Percentiles rank a stretch among this genome's conserved stretches.
Conservation (phyloP, 148 eudicot genomes). For the Spergularia bocconei region DNA sequence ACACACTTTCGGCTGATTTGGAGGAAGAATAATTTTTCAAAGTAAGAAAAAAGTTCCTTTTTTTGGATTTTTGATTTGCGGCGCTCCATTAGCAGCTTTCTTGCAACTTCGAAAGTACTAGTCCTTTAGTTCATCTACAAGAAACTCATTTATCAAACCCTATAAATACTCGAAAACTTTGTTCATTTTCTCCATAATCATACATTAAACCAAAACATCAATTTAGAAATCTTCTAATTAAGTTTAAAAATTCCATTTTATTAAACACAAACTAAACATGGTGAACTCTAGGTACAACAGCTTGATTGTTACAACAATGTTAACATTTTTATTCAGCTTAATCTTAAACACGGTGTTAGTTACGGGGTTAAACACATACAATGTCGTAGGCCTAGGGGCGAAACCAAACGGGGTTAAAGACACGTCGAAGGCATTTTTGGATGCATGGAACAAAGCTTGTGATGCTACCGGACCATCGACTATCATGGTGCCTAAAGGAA, state of each 20-base stretch:
- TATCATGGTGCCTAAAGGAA: slow-evolving; percentile 45
- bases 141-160: slow-evolving; percentile 4
- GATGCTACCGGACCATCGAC: slow-evolving; percentile 22
- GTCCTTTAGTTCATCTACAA: neutral
- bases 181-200: neutral
- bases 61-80: neutral
- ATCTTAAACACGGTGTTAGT: neutral
- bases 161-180: neutral
- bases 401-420: slow-evolving; percentile 31
- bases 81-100: neutral
- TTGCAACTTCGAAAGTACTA: neutral
- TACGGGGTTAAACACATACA: slow-evolving; percentile 14
- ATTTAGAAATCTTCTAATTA: neutral
- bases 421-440: slow-evolving; percentile 29
- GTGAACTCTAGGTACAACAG: neutral
- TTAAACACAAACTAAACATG: neutral
- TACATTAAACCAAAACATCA: neutral
- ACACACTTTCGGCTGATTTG: too few species aligned
- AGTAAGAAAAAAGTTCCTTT: too few species aligned
- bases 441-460: slow-evolving; percentile 55
- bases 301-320: neutral
- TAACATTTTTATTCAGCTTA: neutral
- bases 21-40: too few species aligned
- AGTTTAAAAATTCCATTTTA: neutral
- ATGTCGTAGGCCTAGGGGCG: slow-evolving; percentile 39